Evolutionary conservation across 768 basidiomycete genomes (phyloP).

Genomic region (Pleurotus salmoneostramineus): DNA sequence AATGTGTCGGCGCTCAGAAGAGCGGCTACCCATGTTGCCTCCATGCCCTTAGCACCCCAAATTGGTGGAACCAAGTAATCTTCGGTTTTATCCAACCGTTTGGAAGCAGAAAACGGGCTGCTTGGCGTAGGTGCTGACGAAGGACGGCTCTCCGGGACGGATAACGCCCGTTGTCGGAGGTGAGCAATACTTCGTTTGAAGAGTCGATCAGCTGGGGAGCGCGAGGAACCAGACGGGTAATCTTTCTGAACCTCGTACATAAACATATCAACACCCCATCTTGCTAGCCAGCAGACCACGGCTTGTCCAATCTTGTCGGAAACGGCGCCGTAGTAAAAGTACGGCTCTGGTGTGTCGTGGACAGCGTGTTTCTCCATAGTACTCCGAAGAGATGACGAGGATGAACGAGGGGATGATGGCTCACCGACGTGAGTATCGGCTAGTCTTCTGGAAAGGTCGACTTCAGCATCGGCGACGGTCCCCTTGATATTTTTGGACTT

Average conservation of each 20-base stretch:
- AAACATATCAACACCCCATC: constrained; percentile 86
- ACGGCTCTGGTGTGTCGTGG: constrained; percentile 23
- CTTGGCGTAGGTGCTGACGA: neutral
- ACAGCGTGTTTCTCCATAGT: neutral
- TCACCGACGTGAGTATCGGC: constrained; percentile 1
- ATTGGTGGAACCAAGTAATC: constrained; percentile 42
- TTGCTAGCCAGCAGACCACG: constrained; percentile 79
- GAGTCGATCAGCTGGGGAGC: constrained; percentile 3
- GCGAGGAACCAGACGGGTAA: constrained; percentile 4
- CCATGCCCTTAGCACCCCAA: constrained; percentile 74
- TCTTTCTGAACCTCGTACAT: constrained; percentile 45
- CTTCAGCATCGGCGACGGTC: neutral
- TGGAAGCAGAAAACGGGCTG: constrained; percentile 11
- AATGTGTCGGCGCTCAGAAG: constrained; percentile 75
- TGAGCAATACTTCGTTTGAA: constrained; percentile 7
- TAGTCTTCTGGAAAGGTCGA: constrained; percentile 1
- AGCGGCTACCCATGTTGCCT: constrained; percentile 69
- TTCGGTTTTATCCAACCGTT: constrained; percentile 9
- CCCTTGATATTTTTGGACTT: neutral
- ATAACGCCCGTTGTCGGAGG: constrained; percentile 17
- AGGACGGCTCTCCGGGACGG: constrained; percentile 11
- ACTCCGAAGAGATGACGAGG: neutral
- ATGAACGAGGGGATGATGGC: constrained; percentile 8
- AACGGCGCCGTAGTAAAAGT: constrained; percentile 80
- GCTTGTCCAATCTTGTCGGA: constrained; percentile 92